Evolutionary conservation across 2,329 filamentous ascomycete genomes (phyloP), one percentile per base, ranked within the genome.

Genomic region (Aspergillus puulaauensis): DNA sequence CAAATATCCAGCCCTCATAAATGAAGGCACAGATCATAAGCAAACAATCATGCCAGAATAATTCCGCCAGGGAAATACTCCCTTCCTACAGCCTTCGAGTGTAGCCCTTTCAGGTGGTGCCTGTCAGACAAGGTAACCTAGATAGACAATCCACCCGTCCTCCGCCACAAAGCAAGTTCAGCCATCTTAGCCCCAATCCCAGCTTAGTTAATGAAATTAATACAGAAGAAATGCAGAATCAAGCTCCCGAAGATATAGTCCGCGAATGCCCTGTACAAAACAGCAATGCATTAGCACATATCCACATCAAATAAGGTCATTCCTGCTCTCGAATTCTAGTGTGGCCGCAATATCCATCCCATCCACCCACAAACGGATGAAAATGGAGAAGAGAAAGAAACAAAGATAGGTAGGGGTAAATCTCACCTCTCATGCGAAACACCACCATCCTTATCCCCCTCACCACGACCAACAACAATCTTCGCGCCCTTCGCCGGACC

Each of bases 141-240:
- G 15, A 12, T 37, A n/a, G 27, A 31, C 27, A 11, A 31, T 37
- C 14, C 35, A 37, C 14, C 12, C 15, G 2, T 37, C 35, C 35
- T 37, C 14, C 14, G 14, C 35, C 15, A 37, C 5, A 37, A n/a
- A 43, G 17, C 4, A 43, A 6, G 17, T 6, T 12, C 17, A 39
- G 11, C 21, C 19, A 3, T 8, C 17, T 40, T 5, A 21, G 14
- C 35, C 54, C 66, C 81, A 99, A 9, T 0, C 27, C 27, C 27
- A 31, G 27, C 27, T 31, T 31, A 31, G 84, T 99, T 99, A 82
- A 99, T 98, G 77, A 99, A 99, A 84, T 99, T 99, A 75, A 98
- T 87, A 79, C 93, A 97, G 83, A 99, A 99, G 80, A 98, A 96
- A 81, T 99, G 95, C 75, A 98, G 80, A 73, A 98, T 91, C 75